These are phyloP conservation scores for Fusarium praegraminearum DNA, from an alignment of 2,329 filamentous ascomycete species.

Conservation along the genomic window DNA sequence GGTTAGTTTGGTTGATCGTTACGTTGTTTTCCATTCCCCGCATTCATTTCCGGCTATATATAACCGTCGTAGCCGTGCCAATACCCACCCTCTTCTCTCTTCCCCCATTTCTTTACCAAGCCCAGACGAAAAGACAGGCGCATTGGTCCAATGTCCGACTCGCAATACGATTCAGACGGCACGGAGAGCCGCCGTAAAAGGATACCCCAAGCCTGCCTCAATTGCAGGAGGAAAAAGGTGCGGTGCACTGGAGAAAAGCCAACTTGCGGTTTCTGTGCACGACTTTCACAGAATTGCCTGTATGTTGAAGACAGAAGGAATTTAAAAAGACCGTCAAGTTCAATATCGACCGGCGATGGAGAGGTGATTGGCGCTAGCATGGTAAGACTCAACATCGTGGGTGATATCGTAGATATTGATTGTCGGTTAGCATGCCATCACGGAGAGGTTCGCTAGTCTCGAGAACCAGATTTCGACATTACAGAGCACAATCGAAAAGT, in stretches of 20 bases:
- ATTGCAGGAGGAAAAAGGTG: conserved; percentile 27
- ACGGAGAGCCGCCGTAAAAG: conserved; percentile 22
- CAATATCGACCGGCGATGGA: background rate
- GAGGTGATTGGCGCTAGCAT: conserved; percentile 2
- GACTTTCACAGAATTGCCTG: conserved; percentile 12
- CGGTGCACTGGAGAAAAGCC: conserved; percentile 26
- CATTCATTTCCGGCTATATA: conserved; percentile 7
- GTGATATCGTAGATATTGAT: background rate
- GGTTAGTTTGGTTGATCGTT: background rate
- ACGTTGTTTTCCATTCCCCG: background rate
- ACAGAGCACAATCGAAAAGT: conserved; percentile 18
- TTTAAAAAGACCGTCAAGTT: background rate
- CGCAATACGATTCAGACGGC: conserved; percentile 21
- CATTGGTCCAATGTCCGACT: conserved; percentile 12
- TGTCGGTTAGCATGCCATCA: conserved; percentile 7
- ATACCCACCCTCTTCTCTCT: background rate
- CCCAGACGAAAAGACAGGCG: background rate
- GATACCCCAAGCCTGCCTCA: conserved; percentile 26
- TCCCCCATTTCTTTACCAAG: conserved; percentile 1
- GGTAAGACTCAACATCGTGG: background rate
- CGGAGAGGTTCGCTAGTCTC: conserved; percentile 1
- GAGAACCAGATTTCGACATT: conserved; percentile 19
- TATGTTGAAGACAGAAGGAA: conserved; percentile 26
- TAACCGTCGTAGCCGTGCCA: conserved; percentile 18
- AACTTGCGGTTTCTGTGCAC: conserved; percentile 17